Evolutionary conservation across 192 early-diverging fungal species (phyloP), one percentile per base, ranked within the genome.

Genomic region (Podila clonocystis): DNA sequence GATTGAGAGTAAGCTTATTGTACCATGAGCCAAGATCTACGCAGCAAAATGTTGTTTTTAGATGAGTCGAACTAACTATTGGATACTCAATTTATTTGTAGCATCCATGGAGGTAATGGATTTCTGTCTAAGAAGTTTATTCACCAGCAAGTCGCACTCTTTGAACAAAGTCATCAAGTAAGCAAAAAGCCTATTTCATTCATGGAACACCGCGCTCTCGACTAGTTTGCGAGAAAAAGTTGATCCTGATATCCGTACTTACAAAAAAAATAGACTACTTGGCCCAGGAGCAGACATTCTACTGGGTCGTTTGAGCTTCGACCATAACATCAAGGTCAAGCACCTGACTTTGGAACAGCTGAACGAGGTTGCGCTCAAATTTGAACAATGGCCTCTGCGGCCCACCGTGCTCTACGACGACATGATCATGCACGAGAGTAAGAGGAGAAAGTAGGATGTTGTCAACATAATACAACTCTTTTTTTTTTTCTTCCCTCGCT

Each of bases 261-360:
- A 24, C 9, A 52, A 57, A 6, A 36, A 9, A 28, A 29, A 30
- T 49, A 88, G 87, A 63, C 73, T 83, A 6, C 72, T 88, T 8
- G 87, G 87, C 15, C 87, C 87, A 66, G 87, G 87, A 11, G 87
- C 87, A 28, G 87, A 88, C 12, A 88, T 88, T 34, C 58, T 88
- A 11, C 65, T 86, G 22, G 62, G 75, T 0, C 71, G 87, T 41
- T 67, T 88, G 22, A 84, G 83, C 20, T 88, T 88, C 50, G 78
- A 85, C 63, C 41, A 77, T 17, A 62, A 78, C 45, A 76, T 80
- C 31, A 67, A 70, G 9, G 59, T 86, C 24, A 86, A 86, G 50
- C 60, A 82, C 3, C 82, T 88, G 72, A 82, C 83, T 15, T 48
- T 80, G 13, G 82, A 82, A 29, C 87, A 88, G 38, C 31, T 88